A percentile compares a stretch with the other conserved stretches of the same genome.
Evolutionary conservation across 73 alveolate genomes (phyloP).

Genomic region (Tetrahymena malaccensis): DNA sequence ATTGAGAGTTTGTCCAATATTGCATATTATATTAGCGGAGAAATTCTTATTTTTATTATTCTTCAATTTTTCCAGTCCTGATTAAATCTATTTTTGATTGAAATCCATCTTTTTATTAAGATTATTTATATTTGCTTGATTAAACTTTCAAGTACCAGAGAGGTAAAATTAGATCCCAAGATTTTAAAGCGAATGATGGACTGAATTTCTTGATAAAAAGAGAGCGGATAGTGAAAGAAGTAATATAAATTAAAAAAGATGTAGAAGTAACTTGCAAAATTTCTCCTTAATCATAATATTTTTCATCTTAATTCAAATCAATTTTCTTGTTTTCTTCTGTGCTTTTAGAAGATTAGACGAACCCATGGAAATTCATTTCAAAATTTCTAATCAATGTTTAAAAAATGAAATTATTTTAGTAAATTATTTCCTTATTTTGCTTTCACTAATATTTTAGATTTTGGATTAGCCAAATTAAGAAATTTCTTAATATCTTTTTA

Average conservation of each 20-base stretch:
- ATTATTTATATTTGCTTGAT: not conserved
- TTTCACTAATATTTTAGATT: not conserved
- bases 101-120: not conserved
- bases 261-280: not conserved
- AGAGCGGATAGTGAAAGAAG: not conserved
- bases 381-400: not conserved
- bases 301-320: not conserved
- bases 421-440: too few relatives aligned
- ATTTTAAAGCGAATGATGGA: not conserved
- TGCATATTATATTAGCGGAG: not conserved
- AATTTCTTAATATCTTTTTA: not conserved
- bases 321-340: not conserved
- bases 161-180: not conserved
- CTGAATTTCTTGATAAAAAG: not conserved
- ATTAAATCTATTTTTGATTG: not conserved
- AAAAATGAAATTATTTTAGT: not conserved
- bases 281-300: not conserved
- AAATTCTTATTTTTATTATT: not conserved
- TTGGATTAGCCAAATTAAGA: not conserved
- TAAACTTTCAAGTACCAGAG: not conserved
- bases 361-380: not conserved
- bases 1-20: not conserved
- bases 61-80: not conserved
- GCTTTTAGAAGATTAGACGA: not conserved
- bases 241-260: not conserved